Conservation (phyloP, 192 early-diverging fungal species). For the Neocallimastix lanati region DNA sequence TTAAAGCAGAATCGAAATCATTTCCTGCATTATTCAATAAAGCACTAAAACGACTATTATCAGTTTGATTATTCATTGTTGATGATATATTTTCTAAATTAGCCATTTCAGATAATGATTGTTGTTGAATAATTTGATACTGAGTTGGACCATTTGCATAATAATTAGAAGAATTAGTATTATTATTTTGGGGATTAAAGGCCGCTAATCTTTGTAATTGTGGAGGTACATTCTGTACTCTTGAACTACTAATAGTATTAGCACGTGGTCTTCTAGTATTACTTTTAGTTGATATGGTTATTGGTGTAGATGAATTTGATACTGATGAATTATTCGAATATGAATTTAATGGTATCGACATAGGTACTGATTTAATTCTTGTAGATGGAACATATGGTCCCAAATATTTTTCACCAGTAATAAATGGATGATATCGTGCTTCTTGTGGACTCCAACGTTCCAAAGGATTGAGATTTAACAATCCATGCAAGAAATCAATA, state of each 20-base stretch:
- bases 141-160: background rate
- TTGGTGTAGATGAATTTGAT: background rate
- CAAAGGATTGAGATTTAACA: slow-evolving; percentile 78
- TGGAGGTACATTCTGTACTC: slow-evolving; percentile 23
- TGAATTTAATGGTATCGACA: slow-evolving; percentile 6
- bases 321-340: background rate
- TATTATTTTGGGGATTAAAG: background rate
- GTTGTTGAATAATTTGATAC: background rate
- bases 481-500: slow-evolving; percentile 77
- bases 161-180: background rate
- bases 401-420: slow-evolving; percentile 64
- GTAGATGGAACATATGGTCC: slow-evolving; percentile 44
- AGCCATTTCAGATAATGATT: background rate
- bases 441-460: slow-evolving; percentile 91
- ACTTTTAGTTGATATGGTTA: background rate
- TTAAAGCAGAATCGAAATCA: background rate
- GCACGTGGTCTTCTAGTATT: slow-evolving; percentile 15
- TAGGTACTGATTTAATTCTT: background rate
- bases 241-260: slow-evolving; percentile 22
- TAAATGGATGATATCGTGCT: slow-evolving; percentile 85
- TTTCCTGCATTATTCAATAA: background rate
- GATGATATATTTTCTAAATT: background rate
- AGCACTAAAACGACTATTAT: background rate
- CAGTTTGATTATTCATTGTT: background rate
- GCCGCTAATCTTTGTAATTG: slow-evolving; percentile 26